Conservation (phyloP, 352 stramenopile genomes). For the Globisporangium irregulare region DNA sequence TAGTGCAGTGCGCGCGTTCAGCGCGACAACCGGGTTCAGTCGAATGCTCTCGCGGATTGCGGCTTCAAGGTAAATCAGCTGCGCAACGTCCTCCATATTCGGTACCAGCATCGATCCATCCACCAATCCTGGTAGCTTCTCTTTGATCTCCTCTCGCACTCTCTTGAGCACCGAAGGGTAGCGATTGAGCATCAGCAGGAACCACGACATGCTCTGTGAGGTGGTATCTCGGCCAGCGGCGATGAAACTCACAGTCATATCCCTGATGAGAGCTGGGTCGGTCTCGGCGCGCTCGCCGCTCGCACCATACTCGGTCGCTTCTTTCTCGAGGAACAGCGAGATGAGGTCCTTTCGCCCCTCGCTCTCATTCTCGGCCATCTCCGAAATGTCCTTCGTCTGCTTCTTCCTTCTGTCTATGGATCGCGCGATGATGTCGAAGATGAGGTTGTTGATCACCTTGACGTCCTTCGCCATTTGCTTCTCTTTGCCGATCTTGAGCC, state of each 20-base stretch:
- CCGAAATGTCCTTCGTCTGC: not conserved
- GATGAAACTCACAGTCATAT: conserved; percentile 82
- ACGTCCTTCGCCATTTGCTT: conserved; percentile 9
- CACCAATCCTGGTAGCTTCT: conserved; percentile 27
- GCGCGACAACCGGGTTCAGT: conserved; percentile 40
- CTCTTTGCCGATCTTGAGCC: conserved; percentile 22
- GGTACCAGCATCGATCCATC: conserved; percentile 18
- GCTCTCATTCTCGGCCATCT: too few relatives aligned
- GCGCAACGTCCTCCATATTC: conserved; percentile 38
- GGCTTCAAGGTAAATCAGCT: conserved; percentile 48
- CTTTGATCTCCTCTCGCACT: conserved; percentile 32
- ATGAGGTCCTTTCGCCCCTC: conserved; percentile 32
- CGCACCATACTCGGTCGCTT: conserved; percentile 17
- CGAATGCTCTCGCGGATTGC: conserved; percentile 47
- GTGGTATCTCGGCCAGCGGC: conserved; percentile 76
- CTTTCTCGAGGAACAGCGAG: conserved; percentile 49
- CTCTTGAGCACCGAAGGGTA: conserved; percentile 37
- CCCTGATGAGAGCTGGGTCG: conserved; percentile 37
- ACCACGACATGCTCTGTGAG: conserved; percentile 67
- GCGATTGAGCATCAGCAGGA: conserved; percentile 69
- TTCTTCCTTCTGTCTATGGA: not conserved
- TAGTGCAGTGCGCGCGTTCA: conserved; percentile 32
- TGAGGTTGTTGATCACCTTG: conserved; percentile 13
- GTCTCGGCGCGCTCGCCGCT: conserved; percentile 2
- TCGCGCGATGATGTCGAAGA: conserved; percentile 20